A percentile compares a stretch with the other conserved stretches of the same genome.
Conservation (phyloP, 140 eudicot genomes). For the Oenanthe javanica region DNA sequence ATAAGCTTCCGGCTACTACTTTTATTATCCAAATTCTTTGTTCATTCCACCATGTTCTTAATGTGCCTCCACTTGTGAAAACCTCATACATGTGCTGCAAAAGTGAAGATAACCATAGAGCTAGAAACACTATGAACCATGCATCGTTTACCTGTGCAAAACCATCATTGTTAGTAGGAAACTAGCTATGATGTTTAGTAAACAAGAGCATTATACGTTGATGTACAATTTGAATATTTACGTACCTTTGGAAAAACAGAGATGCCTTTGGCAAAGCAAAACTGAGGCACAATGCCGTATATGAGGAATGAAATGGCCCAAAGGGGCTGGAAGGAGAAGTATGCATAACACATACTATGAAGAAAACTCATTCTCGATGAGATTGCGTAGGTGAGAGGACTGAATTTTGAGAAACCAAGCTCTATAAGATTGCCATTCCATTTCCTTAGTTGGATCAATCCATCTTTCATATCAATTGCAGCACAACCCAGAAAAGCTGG, state of each 20-base stretch:
- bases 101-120: constrained; percentile 30
- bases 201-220: background rate
- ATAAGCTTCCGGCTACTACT: constrained; percentile 43
- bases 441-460: constrained; percentile 63
- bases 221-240: background rate
- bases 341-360: constrained; percentile 65
- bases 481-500: constrained; percentile 75
- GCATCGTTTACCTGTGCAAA: constrained; percentile 27
- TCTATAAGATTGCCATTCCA: constrained; percentile 54
- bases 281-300: constrained; percentile 43
- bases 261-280: constrained; percentile 38
- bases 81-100: constrained; percentile 39
- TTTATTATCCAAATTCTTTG: constrained; percentile 54
- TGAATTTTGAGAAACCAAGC: constrained; percentile 57
- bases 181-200: background rate
- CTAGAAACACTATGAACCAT: constrained; percentile 37
- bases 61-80: constrained; percentile 35
- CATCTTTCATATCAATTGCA: constrained; percentile 72
- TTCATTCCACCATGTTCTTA: constrained; percentile 52
- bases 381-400: constrained; percentile 55
- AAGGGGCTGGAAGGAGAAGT: constrained; percentile 48
- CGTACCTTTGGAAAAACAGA: constrained; percentile 45
- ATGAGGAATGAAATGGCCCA: constrained; percentile 33
- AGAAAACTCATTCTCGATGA: constrained; percentile 48
- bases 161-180: background rate